A percentile compares a stretch with the other conserved stretches of the same genome.
Evolutionary conservation across 805 yeast species (phyloP).

Genomic region (Suhomyces sp.): DNA sequence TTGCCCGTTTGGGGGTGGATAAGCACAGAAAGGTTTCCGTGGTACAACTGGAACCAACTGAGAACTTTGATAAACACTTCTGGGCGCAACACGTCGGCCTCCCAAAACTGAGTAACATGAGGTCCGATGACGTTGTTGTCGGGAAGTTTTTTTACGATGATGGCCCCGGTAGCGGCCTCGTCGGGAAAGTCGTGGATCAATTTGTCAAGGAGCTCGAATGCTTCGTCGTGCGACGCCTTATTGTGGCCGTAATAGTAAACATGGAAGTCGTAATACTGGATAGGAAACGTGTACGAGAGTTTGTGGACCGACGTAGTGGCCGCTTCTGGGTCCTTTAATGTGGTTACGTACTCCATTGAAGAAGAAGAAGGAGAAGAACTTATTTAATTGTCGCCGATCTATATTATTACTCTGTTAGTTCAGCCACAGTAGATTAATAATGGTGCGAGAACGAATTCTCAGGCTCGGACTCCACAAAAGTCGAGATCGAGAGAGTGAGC

Average conservation of each 20-base stretch:
- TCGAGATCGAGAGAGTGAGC: too few relatives aligned
- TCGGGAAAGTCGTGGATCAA: slow-evolving; percentile 23
- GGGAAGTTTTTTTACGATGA: slow-evolving; percentile 28
- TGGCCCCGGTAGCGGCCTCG: slow-evolving; percentile 23
- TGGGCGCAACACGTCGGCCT: slow-evolving; percentile 30
- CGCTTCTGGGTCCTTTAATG: slow-evolving; percentile 15
- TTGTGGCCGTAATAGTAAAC: slow-evolving; percentile 27
- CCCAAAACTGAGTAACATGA: slow-evolving; percentile 33
- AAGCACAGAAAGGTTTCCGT: slow-evolving; percentile 29
- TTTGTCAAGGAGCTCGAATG: slow-evolving; percentile 18
- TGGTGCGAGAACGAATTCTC: too few relatives aligned
- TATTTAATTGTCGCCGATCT: not conserved
- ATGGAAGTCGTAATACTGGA: slow-evolving; percentile 33
- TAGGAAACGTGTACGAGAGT: slow-evolving; percentile 20
- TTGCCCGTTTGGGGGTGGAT: slow-evolving; percentile 35
- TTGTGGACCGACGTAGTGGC: slow-evolving; percentile 19
- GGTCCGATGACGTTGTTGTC: slow-evolving; percentile 29
- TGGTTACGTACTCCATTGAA: slow-evolving; percentile 29
- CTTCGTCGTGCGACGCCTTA: slow-evolving; percentile 16
- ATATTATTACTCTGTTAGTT: too few relatives aligned
- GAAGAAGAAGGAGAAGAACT: not conserved
- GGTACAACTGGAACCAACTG: slow-evolving; percentile 31
- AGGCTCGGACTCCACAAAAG: too few relatives aligned
- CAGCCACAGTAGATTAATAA: too few relatives aligned
- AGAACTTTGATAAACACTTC: slow-evolving; percentile 27